A percentile compares a stretch with the other conserved stretches of the same genome.
Evolutionary conservation across 495 filamentous ascomycete species (phyloP).

Genomic region (Xylaria acuta): DNA sequence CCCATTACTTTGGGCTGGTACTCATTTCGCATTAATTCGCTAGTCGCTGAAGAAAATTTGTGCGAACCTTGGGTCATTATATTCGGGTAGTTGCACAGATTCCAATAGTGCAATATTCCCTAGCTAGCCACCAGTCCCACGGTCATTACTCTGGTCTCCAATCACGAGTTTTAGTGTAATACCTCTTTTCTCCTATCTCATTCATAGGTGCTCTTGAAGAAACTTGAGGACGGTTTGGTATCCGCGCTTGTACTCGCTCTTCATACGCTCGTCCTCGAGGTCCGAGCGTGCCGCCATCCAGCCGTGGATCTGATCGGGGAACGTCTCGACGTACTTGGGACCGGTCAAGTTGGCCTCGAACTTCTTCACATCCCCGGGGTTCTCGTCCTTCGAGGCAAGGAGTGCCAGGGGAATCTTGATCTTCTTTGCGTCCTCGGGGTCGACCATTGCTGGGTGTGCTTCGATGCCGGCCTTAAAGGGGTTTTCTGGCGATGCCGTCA

Average conservation of each 20-base stretch:
- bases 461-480: slow-evolving; percentile 73
- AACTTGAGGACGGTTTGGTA: slow-evolving; percentile 78
- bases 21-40: background rate
- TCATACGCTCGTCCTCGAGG: slow-evolving; percentile 69
- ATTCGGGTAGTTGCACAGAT: background rate
- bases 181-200: background rate
- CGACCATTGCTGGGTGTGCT: slow-evolving; percentile 88
- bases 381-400: slow-evolving; percentile 73
- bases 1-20: background rate
- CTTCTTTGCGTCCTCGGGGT: slow-evolving; percentile 71
- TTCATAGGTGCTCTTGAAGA: slow-evolving; percentile 74
- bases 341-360: slow-evolving; percentile 72
- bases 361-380: slow-evolving; percentile 67
- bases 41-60: background rate
- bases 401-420: slow-evolving; percentile 70
- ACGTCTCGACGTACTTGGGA: slow-evolving; percentile 80
- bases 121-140: background rate
- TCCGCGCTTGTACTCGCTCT: slow-evolving; percentile 78
- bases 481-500: slow-evolving; percentile 64
- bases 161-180: background rate
- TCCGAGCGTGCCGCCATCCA: slow-evolving; percentile 87
- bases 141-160: background rate
- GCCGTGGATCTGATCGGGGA: slow-evolving; percentile 81
- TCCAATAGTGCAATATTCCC: background rate
- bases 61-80: background rate